phyloP scores from a whole-genome alignment of 164 flowering plant species.

The Piper betle region DNA sequence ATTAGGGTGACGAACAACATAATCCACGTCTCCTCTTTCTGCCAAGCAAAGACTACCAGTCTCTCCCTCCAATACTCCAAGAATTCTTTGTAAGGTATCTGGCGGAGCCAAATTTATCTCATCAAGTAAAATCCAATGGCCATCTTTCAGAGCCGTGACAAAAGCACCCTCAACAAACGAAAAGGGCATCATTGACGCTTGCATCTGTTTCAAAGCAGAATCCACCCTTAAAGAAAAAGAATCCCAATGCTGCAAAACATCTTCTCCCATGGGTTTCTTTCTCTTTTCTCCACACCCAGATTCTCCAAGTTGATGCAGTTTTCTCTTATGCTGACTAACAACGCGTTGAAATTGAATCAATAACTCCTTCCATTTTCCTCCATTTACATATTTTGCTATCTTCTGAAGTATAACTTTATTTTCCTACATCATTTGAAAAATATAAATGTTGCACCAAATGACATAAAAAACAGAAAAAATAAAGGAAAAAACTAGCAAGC shows the following conservation, averaged over 20 bases:
- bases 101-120: conserved; percentile 98
- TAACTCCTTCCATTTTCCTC: conserved; percentile 20
- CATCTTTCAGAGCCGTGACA: conserved; percentile 69
- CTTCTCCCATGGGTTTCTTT: conserved; percentile 42
- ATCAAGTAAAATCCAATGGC: conserved; percentile 96
- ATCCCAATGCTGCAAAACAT: conserved; percentile 40
- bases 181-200: conserved; percentile 57
- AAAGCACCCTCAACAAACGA: conserved; percentile 95
- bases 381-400: conserved; percentile 20
- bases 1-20: conserved; percentile 57
- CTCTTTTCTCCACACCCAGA: conserved; percentile 45
- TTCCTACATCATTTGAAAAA: neutral
- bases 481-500: neutral
- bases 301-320: conserved; percentile 13
- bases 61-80: conserved; percentile 83
- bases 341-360: conserved; percentile 29
- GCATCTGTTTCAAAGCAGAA: conserved; percentile 37
- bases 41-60: conserved; percentile 74
- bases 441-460: neutral
- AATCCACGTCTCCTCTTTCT: conserved; percentile 75
- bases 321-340: conserved; percentile 16
- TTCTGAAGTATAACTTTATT: conserved; percentile 16
- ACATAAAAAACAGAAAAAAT: conserved; percentile 1
- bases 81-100: conserved; percentile 81
- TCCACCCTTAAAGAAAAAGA: conserved; percentile 39